These are phyloP conservation scores for Sclerotinia spermophila DNA, from an alignment of 2,329 filamentous ascomycete genomes.

Conservation along the genomic window DNA sequence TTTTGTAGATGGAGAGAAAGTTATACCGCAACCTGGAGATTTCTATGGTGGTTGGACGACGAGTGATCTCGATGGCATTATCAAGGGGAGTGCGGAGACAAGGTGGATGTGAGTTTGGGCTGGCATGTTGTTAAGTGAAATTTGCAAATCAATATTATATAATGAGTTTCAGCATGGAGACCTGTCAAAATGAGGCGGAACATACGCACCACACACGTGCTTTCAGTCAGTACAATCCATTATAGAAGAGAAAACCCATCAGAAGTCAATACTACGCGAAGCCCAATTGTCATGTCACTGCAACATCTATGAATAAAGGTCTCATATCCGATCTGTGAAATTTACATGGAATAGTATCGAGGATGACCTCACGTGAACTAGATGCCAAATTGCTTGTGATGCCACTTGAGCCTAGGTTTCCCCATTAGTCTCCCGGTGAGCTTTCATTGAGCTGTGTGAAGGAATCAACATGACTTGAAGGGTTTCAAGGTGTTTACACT, in stretches of 20 bases:
- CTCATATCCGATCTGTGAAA: background rate
- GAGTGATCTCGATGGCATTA: conserved; percentile 52
- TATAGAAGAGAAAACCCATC: background rate
- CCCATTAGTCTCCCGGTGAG: no score
- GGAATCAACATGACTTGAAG: background rate
- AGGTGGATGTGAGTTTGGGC: conserved; percentile 26
- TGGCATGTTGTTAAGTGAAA: no score
- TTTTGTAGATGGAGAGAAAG: conserved; percentile 58
- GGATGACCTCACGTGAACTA: no score
- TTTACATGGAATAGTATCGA: background rate
- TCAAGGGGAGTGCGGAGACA: conserved; percentile 42
- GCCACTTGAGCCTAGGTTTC: no score
- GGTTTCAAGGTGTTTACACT: background rate
- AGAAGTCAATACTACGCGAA: background rate
- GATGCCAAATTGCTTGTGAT: no score
- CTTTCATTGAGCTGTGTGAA: background rate
- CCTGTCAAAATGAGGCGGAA: background rate
- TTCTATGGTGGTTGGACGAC: conserved; percentile 65
- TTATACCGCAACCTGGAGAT: conserved; percentile 56
- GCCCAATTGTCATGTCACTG: background rate
- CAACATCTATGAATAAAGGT: background rate
- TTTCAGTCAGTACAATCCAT: background rate
- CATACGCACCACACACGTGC: background rate
- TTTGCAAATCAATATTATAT: background rate
- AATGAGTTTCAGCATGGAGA: background rate